phyloP scores from a whole-genome alignment of 2,329 filamentous ascomycete species.

The Neodidymelliopsis sp. region DNA sequence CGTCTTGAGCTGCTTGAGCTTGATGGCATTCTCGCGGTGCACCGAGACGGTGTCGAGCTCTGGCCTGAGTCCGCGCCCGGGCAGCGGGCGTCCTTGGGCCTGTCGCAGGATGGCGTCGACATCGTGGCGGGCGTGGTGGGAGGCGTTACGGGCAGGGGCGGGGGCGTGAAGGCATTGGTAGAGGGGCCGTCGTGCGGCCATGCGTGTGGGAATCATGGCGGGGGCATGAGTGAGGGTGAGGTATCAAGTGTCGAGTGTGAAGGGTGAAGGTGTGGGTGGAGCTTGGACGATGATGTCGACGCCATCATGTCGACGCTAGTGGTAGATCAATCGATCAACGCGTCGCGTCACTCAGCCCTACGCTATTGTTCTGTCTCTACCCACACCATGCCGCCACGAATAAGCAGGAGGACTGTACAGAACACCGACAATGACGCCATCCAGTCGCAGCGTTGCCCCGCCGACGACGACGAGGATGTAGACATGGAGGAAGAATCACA shows the following conservation, averaged over 20 bases:
- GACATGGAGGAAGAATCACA: slow-evolving; percentile 16
- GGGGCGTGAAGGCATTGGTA: slow-evolving; percentile 38
- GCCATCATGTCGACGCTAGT: slow-evolving; percentile 35
- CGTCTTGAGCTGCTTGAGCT: slow-evolving; percentile 35
- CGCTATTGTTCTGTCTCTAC: background rate
- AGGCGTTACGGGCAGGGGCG: slow-evolving; percentile 26
- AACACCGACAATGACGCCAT: slow-evolving; percentile 23
- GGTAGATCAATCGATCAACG: slow-evolving; percentile 6
- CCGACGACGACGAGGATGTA: slow-evolving; percentile 26
- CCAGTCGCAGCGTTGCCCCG: slow-evolving; percentile 26
- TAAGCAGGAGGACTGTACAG: slow-evolving; percentile 9
- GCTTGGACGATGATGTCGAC: slow-evolving; percentile 7
- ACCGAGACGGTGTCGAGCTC: slow-evolving; percentile 43
- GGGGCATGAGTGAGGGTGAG: slow-evolving; percentile 19
- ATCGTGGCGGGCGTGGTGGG: slow-evolving; percentile 24
- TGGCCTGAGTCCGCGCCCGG: slow-evolving; percentile 15
- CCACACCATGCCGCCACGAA: slow-evolving; percentile 19
- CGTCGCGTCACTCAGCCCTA: slow-evolving; percentile 30
- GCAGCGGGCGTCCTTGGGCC: slow-evolving; percentile 12
- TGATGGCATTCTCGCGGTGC: slow-evolving; percentile 43
- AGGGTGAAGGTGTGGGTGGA: slow-evolving; percentile 1
- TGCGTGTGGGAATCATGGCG: slow-evolving; percentile 43
- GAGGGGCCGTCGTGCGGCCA: slow-evolving; percentile 38
- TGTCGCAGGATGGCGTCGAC: slow-evolving; percentile 24
- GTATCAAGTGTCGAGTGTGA: no score